Conservation (phyloP, 1,284 basidiomycete species). For the Cutaneotrichosporon sp. region DNA sequence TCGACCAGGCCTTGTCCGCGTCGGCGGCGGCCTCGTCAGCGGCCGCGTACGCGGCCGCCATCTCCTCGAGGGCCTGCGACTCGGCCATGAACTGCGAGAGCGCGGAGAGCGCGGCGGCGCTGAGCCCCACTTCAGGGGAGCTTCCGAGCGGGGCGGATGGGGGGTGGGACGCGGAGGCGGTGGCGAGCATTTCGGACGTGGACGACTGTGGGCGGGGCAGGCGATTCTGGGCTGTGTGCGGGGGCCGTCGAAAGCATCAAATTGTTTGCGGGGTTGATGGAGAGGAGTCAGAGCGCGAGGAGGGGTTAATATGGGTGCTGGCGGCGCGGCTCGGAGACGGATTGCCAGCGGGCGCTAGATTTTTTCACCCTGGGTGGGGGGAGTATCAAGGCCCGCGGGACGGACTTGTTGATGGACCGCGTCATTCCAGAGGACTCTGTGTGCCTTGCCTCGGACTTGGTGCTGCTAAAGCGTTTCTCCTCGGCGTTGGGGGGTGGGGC, state of each 20-base stretch:
- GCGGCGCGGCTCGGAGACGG: background rate
- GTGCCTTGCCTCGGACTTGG: too few relatives aligned
- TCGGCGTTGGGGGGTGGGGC: too few relatives aligned
- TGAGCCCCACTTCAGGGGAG: conserved; percentile 4
- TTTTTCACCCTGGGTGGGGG: background rate
- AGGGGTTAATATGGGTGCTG: background rate
- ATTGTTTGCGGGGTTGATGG: background rate
- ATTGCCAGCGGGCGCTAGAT: background rate
- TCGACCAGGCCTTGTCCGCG: background rate
- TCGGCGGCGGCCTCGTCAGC: conserved; percentile 2
- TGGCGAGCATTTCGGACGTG: conserved; percentile 9
- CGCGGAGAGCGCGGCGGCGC: background rate
- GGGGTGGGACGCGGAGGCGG: background rate
- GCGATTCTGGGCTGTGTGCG: conserved; percentile 2
- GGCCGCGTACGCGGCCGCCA: conserved; percentile 1
- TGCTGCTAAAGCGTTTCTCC: too few relatives aligned
- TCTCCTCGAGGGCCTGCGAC: background rate
- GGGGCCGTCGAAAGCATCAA: conserved; percentile 6
- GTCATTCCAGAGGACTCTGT: too few relatives aligned
- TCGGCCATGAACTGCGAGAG: conserved; percentile 1
- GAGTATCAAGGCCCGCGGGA: too few relatives aligned
- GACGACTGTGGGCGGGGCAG: background rate
- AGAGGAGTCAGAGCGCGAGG: background rate
- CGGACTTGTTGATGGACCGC: too few relatives aligned
- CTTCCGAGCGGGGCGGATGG: background rate